Base-by-base conservation (phyloP, 192 early-diverging fungal species). In the Fimicolochytrium jonesii region DNA sequence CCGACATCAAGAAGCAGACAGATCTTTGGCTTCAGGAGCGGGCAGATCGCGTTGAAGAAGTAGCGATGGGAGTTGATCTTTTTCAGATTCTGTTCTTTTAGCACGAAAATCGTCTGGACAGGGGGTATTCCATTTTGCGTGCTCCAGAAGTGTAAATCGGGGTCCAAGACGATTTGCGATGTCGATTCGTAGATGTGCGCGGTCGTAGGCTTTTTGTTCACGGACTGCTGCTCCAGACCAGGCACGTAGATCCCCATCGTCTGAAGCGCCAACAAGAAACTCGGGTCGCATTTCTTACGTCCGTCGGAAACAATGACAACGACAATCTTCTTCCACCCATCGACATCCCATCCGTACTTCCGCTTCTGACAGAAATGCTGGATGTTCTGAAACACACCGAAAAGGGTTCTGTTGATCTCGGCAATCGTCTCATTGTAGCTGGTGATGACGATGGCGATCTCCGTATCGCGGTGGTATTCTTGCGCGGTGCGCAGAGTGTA, bases 61-160 rank as follows among this genome's bases (percentile, higher is more conserved):
- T n/a, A 47, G 20, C 86, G 60, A 42, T 69, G 71, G 36, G 56
- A 60, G 59, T 78, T 91, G 64, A 91, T 84, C 69, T 91, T 91
- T 63, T 90, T 92, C 60, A 78, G 76, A 61, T 92, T 92, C 66
- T 90, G 83, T 76, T 92, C 90, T 66, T 92, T 92, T 13, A 92
- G 68, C 71, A 86, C 87, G 64, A 92, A 92, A 17, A 92, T 61
- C 11, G 88, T 33, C 42, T 91, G 88, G 29, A 86, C 75, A 54
- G 88, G 88, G 11, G 86, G 85, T 20, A 57, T 54, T 11, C 80
- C 82, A 36, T 84, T 75, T 18, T 71, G 67, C n/a, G 62, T 64
- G 37, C 78, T 81, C 66, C 79, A 77, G 39, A 85, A 73, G 46
- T 82, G 71, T 81, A 88, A 81, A 10, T 85, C 79, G 15, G 82